Base-by-base conservation (phyloP, 352 stramenopile species). In the Blastocystis sp. region DNA sequence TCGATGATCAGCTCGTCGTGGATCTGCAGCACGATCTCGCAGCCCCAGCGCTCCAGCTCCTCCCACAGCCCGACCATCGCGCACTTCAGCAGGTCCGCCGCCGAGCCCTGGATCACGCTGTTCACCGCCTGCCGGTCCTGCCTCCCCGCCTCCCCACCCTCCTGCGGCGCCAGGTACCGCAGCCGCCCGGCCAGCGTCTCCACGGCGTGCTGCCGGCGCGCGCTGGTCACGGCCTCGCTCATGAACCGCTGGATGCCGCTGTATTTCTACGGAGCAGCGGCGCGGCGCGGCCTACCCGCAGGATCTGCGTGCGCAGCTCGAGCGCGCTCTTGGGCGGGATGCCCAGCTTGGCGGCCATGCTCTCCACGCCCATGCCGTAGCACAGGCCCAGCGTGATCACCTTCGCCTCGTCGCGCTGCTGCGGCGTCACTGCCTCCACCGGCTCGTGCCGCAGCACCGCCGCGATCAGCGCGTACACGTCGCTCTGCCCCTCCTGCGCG, bases 71-170 rank as follows among this genome's bases (percentile, higher is more conserved):
- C 89, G 11, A 93, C 87, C 91, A 93, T 93, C 2, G 90, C 91
- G 74, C 89, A 76, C 52, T 92, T 92, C 89, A 92, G 92, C 24
- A 93, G 59, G 87, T 93, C 91, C 6, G 91, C 91, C 24, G 91
- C 90, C 87, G 65, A 90, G n/a, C 91, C 91, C 87, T 93, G 91
- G 65, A 93, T 93, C 1, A 92, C 87, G 57, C 89, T 91, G 87
- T 93, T 93, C 59, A 93, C 90, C 54, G 91, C 90, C 89, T 92
- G 91, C 63, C 91, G 89, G 54, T 93, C 91, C 28, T 89, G 89
- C 77, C 91, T 76, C 24, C 87, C 89, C 38, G 24, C 34, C 3
- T 54, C 69, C n/a, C 59, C 45, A 2, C 21, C 52, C 0, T n/a
- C 48, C 14, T 1, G 34, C 45, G 34, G 9, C 17, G 80, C 42